Evolutionary conservation across 495 filamentous ascomycete species (phyloP), one percentile per base, ranked within the genome.

Genomic region (Penicillium dipodomyicola): DNA sequence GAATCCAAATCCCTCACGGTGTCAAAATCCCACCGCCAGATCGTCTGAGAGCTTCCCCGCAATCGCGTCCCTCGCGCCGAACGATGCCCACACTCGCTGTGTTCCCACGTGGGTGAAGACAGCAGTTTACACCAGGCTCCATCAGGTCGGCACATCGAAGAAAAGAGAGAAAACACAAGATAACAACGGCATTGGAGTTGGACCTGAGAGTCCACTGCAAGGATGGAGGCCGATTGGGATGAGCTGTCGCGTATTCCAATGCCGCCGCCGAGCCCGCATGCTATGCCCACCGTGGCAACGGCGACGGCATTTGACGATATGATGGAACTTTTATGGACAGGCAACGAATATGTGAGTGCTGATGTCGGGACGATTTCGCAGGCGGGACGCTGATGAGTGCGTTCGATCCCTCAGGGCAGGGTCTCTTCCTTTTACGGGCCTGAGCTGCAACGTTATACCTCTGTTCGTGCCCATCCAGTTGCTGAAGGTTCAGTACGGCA

Each of bases 251-350:
- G 87, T 67, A 80, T 89, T 69, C 78, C 81, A 59, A 80, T 89
- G 68, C 87, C 87, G 53, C 82, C 86, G 56, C 84, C 87, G 47
- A 82, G 78, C 51, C 68, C 78, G 58, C 82, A 86, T 69, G 79
- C 77, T 30, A 65, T 85, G 60, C 79, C 86, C 4, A 84, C 87
- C n/a, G 79, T 83, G 43, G 82, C 84, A 52, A 84, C 86, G 5
- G 83, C 89, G 10, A 73, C 96, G 58, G 87, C 90, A 22, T 97
- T 97, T 67, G 94, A 99, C 67, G 86, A 86, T 56, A 78, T 82
- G 42, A 85, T 93, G 67, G 94, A 97, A 70, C 82, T 97, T 30
- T 69, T 97, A 58, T 98, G 95, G 94, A 81, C 84, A 10, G 94
- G 94, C 12, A 93, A 91, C 71, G 88, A 92, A 75, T 88, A 84